These are phyloP conservation scores for Wickerhamomyces canadensis DNA, from an alignment of 805 yeast species.

Conservation along the genomic window DNA sequence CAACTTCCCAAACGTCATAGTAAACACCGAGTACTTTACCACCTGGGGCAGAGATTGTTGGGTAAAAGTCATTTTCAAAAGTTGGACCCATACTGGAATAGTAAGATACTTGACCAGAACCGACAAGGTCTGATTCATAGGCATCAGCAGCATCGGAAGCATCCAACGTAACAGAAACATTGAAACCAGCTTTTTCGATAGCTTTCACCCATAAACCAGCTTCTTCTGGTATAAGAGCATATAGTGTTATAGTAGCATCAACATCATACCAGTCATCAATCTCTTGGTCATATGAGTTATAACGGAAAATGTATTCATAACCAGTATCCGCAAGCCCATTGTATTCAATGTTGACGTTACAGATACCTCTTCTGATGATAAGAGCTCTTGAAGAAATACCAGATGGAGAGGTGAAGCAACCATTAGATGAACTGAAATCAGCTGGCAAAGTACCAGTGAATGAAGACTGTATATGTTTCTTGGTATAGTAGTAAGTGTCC, in stretches of 20 bases:
- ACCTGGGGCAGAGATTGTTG: slow-evolving; percentile 15
- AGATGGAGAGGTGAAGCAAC: slow-evolving; percentile 2
- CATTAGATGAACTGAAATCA: slow-evolving; percentile 1
- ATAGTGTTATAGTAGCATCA: not conserved
- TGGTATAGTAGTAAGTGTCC: slow-evolving; percentile 6
- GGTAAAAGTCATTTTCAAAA: slow-evolving; percentile 12
- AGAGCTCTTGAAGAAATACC: not conserved
- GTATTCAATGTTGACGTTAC: slow-evolving; percentile 1
- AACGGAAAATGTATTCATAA: slow-evolving; percentile 1
- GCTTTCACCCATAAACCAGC: slow-evolving; percentile 9
- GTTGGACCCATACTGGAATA: slow-evolving; percentile 17
- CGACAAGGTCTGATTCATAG: not conserved
- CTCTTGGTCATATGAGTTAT: not conserved
- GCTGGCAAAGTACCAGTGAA: slow-evolving; percentile 5
- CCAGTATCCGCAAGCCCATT: slow-evolving; percentile 1
- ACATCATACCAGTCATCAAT: not conserved
- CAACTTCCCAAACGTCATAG: slow-evolving; percentile 5
- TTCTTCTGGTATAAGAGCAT: slow-evolving; percentile 4
- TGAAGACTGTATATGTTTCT: slow-evolving; percentile 1
- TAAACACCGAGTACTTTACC: slow-evolving; percentile 13
- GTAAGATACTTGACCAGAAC: slow-evolving; percentile 11
- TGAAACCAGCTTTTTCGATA: slow-evolving; percentile 5
- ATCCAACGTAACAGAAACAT: slow-evolving; percentile 3
- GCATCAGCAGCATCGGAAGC: not conserved
- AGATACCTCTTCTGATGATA: slow-evolving; percentile 6